Base-by-base conservation (phyloP, 164 flowering plant genomes). In the Nymphaea colorata region DNA sequence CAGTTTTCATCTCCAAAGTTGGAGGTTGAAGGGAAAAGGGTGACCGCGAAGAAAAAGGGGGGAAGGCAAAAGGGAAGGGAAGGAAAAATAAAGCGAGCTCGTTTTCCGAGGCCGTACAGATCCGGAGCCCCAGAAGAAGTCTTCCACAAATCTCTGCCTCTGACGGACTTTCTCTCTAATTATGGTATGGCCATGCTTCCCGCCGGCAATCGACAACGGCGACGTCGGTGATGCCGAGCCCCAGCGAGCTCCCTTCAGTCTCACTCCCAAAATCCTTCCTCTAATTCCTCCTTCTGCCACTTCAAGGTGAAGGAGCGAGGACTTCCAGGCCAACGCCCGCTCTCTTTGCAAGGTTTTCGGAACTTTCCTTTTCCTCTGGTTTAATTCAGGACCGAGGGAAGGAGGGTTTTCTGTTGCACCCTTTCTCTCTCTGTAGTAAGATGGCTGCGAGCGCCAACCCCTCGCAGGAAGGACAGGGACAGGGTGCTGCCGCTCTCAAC, bases 401-500 rank as follows among this genome's bases (percentile, higher is more conserved):
- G n/a, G 43, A 61, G 57, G 44, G 17, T 59, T 3, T 15, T 65
- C 66, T 66, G 36, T 42, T 70, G 57, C 66, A 47, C 66, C 68
- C 69, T 70, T 42, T 25, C 36, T 25, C 36, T 25, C 36, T 25
- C 36, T 25, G 36, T 25, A 1, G 36, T 25, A 25, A 16, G 66
- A 86, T 86, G 87, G 87, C 83, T 14, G 75, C 78, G 15, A 78
- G 79, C 64, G 76, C 87, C 14, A 80, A 81, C 70, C 84, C 84
- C 44, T 74, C 85, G 53, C 87, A 82, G 64, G 82, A 82, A 11
- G 69, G 75, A 42, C 36, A 25, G 36, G 69, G 64, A 68, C 70
- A 80, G 6, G 69, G 66, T 3, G 43, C 79, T 12, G 69, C 79
- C 18, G 42, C 74, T 10, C 74, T 71, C 68, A 79, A 74, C 64